These are phyloP conservation scores for Trichosporon coremiiforme DNA, from an alignment of 1,284 basidiomycete genomes.

Conservation along the genomic window DNA sequence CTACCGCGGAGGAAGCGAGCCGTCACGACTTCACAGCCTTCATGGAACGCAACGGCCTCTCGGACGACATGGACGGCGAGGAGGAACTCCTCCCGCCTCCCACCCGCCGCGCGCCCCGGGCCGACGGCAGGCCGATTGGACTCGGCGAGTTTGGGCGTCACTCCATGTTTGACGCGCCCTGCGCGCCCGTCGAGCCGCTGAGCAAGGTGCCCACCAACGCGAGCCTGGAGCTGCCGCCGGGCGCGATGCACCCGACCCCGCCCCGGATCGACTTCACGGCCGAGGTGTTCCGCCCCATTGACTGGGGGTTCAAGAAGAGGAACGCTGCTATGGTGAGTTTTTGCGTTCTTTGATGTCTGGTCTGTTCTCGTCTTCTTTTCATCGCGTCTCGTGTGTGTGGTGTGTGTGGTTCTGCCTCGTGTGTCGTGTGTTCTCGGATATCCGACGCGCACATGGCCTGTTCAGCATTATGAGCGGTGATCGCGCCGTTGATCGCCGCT, in stretches of 20 bases:
- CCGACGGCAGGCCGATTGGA: neutral
- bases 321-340: constrained; percentile 6
- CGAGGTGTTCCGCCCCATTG: constrained; percentile 5
- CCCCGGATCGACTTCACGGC: neutral
- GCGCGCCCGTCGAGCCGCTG: neutral
- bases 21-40: neutral
- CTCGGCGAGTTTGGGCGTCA: neutral
- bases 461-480: neutral
- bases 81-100: constrained; percentile 9
- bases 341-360: neutral
- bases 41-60: constrained; percentile 3
- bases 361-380: neutral
- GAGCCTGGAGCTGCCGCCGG: neutral
- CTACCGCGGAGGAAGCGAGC: neutral
- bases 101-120: neutral
- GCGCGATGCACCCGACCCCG: neutral
- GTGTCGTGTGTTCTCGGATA: neutral
- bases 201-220: constrained; percentile 4
- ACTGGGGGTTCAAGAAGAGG: constrained; percentile 1
- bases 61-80: neutral
- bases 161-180: constrained; percentile 18
- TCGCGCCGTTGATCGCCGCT: neutral
- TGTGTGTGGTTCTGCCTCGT: neutral
- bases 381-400: neutral
- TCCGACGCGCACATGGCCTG: neutral